Evolutionary conservation across 78 protist species (phyloP).

Genomic region (Dictyostelium firmibasis): DNA sequence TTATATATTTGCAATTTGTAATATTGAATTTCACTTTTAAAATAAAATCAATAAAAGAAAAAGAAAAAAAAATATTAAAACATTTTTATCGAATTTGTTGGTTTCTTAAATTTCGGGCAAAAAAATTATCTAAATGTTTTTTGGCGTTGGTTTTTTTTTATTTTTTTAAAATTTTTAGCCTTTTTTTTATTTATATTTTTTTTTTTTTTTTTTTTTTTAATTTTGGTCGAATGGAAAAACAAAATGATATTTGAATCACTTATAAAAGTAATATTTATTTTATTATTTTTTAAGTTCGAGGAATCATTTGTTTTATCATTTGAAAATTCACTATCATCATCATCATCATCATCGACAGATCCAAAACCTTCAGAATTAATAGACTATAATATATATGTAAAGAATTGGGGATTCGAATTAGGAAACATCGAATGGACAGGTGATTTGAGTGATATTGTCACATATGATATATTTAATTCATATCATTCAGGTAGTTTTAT

Average conservation of each 20-base stretch:
- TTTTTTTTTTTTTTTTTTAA: not conserved
- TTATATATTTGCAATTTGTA: too few species aligned
- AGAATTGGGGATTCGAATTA: constrained; percentile 3
- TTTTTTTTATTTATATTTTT: not conserved
- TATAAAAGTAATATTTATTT: not conserved
- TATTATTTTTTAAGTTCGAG: not conserved
- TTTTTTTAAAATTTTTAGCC: too few species aligned
- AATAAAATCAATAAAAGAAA: too few species aligned
- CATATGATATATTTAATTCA: not conserved
- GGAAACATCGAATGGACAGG: not conserved
- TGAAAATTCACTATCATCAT: not conserved
- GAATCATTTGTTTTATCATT: not conserved
- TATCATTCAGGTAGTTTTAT: not conserved
- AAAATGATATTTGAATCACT: not conserved
- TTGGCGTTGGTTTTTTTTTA: too few species aligned
- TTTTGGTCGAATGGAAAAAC: not conserved
- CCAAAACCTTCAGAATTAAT: not conserved
- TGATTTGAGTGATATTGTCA: not conserved
- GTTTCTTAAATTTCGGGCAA: too few species aligned
- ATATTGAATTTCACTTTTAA: too few species aligned
- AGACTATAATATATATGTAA: not conserved
- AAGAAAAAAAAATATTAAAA: too few species aligned
- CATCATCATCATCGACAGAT: not conserved
- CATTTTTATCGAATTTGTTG: too few species aligned
- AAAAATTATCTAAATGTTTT: too few species aligned